A percentile compares a stretch with the other conserved stretches of the same genome.
These are phyloP conservation scores for Termitomyces sp. DNA, from an alignment of 768 basidiomycete species.

Conservation along the genomic window DNA sequence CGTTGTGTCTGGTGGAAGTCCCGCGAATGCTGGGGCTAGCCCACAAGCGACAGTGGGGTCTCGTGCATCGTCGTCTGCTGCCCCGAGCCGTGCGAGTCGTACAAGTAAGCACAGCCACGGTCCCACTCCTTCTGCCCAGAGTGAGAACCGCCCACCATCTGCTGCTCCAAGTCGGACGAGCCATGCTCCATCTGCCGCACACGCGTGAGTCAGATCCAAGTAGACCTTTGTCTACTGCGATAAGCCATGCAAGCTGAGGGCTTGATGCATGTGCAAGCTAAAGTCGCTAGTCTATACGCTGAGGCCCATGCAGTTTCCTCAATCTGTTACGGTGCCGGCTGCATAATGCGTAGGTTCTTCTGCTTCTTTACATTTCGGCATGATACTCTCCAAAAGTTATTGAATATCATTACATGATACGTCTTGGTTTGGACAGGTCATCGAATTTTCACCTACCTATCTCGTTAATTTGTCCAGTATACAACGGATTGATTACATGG, in stretches of 20 bases:
- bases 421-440: no score
- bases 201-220: background rate
- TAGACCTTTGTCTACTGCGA: background rate
- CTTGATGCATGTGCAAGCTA: background rate
- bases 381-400: background rate
- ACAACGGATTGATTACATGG: background rate
- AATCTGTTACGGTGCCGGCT: background rate
- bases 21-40: background rate
- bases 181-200: background rate
- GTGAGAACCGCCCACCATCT: background rate
- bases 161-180: background rate
- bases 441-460: background rate
- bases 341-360: background rate
- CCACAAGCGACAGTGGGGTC: background rate
- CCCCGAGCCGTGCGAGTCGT: constrained; percentile 1
- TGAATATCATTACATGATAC: background rate
- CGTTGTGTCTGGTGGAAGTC: background rate
- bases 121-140: background rate
- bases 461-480: background rate
- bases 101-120: background rate
- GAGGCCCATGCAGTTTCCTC: background rate
- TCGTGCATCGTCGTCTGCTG: background rate
- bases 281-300: background rate
- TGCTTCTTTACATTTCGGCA: background rate
- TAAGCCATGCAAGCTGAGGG: background rate